Percentiles rank a stretch among this genome's conserved stretches.
Conservation (phyloP, 148 eudicot species). For the Nepenthes gracilis region DNA sequence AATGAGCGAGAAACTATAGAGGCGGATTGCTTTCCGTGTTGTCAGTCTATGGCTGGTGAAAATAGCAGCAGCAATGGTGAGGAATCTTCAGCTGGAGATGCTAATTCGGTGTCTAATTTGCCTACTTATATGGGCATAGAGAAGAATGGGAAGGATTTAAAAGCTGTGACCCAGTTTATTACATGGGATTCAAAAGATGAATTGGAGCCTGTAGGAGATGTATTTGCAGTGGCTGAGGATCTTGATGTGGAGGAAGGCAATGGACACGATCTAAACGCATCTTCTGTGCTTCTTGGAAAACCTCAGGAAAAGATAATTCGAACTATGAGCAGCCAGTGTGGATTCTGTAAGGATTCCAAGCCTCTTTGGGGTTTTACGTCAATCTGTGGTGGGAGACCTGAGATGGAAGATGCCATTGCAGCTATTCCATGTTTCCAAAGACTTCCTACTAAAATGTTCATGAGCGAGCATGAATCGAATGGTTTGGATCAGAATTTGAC, state of each 20-base stretch:
- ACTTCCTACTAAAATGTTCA: conserved; percentile 46
- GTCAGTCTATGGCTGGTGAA: conserved; percentile 6
- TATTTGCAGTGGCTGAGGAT: conserved; percentile 16
- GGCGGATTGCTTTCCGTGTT: not conserved
- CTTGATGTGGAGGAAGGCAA: conserved; percentile 18
- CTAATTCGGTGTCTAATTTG: conserved; percentile 14
- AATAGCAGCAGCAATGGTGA: conserved; percentile 15
- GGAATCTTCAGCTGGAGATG: conserved; percentile 22
- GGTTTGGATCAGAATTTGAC: conserved; percentile 38
- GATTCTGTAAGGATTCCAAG: conserved; percentile 30
- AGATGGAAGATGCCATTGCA: conserved; percentile 60
- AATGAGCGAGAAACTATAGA: not conserved
- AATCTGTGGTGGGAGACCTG: conserved; percentile 47
- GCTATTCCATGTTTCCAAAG: conserved; percentile 41
- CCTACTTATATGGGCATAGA: conserved; percentile 41
- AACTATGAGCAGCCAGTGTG: conserved; percentile 24
- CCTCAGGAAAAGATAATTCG: conserved; percentile 23
- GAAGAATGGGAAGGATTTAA: conserved; percentile 27
- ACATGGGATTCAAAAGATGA: conserved; percentile 23
- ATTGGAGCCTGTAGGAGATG: conserved; percentile 20
- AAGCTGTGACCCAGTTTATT: conserved; percentile 30
- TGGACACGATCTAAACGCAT: conserved; percentile 20
- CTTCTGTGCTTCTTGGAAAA: conserved; percentile 19
- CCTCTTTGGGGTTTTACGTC: conserved; percentile 60
- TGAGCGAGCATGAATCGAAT: conserved; percentile 26